These are phyloP conservation scores for Colletotrichum cereale DNA, from an alignment of 2,329 filamentous ascomycete genomes.

Conservation along the genomic window DNA sequence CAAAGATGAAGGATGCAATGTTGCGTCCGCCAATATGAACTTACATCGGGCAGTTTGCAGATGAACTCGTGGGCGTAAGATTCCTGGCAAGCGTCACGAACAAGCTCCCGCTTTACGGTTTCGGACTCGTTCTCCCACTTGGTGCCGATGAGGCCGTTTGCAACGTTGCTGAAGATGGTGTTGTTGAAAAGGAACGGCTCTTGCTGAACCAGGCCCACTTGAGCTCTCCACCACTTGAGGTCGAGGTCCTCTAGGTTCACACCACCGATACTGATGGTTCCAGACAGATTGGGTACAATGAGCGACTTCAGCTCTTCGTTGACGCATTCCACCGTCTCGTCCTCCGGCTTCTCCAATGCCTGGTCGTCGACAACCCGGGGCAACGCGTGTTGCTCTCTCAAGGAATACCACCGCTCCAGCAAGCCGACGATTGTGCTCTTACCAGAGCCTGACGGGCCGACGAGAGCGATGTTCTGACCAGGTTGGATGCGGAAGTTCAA, in stretches of 20 bases:
- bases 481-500: slow-evolving; percentile 45
- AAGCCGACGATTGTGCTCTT: slow-evolving; percentile 59
- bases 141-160: slow-evolving; percentile 56
- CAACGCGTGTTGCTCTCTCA: slow-evolving; percentile 40
- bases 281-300: slow-evolving; percentile 16
- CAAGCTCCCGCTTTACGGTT: slow-evolving; percentile 55
- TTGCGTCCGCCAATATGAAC: not conserved
- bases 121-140: slow-evolving; percentile 53
- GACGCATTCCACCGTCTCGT: slow-evolving; percentile 17
- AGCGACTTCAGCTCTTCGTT: slow-evolving; percentile 12
- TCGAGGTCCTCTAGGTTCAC: slow-evolving; percentile 42
- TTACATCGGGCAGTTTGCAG: slow-evolving; percentile 57
- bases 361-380: slow-evolving; percentile 18
- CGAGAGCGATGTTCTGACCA: slow-evolving; percentile 51
- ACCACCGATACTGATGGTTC: slow-evolving; percentile 38
- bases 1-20: no score
- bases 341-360: slow-evolving; percentile 7
- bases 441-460: slow-evolving; percentile 58
- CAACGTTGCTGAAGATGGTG: slow-evolving; percentile 63
- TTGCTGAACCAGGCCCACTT: slow-evolving; percentile 66
- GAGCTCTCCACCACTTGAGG: slow-evolving; percentile 58
- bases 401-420: slow-evolving; percentile 55
- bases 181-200: slow-evolving; percentile 68
- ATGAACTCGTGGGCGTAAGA: slow-evolving; percentile 68
- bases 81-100: slow-evolving; percentile 62